Conservation (phyloP, 2,329 filamentous ascomycete genomes). For the Aspergillus proliferans region DNA sequence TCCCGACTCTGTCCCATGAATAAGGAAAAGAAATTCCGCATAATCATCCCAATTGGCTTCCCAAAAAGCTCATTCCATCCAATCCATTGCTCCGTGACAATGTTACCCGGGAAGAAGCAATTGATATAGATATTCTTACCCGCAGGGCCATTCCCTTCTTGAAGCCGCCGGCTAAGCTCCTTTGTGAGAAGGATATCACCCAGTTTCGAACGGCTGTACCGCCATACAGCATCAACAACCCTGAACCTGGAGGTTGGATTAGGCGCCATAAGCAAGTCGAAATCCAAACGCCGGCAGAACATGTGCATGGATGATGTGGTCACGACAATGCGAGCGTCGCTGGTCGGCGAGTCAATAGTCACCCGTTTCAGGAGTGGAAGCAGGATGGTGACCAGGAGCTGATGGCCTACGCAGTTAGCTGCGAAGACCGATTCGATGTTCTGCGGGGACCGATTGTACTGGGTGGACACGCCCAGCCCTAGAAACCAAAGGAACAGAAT, state of each 20-base stretch:
- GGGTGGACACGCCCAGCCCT: slow-evolving; percentile 14
- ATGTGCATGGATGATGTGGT: slow-evolving; percentile 30
- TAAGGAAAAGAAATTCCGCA: slow-evolving; percentile 15
- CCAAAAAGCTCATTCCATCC: slow-evolving; percentile 24
- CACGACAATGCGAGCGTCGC: slow-evolving; percentile 40
- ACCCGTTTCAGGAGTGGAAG: slow-evolving; percentile 22
- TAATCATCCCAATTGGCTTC: slow-evolving; percentile 10
- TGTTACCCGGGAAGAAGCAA: slow-evolving; percentile 27
- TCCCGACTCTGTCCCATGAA: slow-evolving; percentile 18
- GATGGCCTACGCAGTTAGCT: slow-evolving; percentile 47
- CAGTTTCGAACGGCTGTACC: slow-evolving; percentile 29
- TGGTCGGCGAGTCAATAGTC: slow-evolving; percentile 18
- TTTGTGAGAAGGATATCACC: slow-evolving; percentile 28
- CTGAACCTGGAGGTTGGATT: slow-evolving; percentile 13
- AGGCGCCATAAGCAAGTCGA: slow-evolving; percentile 18
- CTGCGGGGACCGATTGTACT: slow-evolving; percentile 25
- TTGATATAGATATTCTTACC: slow-evolving; percentile 25
- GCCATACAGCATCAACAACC: slow-evolving; percentile 21
- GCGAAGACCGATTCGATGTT: slow-evolving; percentile 46
- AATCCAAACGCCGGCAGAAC: slow-evolving; percentile 20
- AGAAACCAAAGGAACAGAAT: background rate
- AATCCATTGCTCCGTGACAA: slow-evolving; percentile 26
- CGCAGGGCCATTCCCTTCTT: slow-evolving; percentile 11
- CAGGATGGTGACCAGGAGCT: slow-evolving; percentile 46
- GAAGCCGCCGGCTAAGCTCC: slow-evolving; percentile 21